These are phyloP conservation scores for Euphorbia tirucalli DNA, from an alignment of 345 rosid genomes.

Conservation along the genomic window DNA sequence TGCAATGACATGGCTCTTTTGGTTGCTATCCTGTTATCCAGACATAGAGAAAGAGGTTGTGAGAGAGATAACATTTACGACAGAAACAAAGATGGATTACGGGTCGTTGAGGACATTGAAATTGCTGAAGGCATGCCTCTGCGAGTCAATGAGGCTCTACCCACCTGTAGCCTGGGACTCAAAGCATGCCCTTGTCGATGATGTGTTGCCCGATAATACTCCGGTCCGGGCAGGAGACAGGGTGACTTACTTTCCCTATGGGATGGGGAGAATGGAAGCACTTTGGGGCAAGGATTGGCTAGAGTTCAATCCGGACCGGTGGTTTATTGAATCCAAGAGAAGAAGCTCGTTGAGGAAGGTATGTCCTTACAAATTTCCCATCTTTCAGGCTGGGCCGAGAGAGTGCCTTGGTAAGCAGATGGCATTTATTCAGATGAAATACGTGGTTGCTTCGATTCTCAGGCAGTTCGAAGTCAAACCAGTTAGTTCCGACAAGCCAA, in stretches of 20 bases:
- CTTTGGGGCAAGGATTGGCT: constrained; percentile 68
- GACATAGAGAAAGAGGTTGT: constrained; percentile 17
- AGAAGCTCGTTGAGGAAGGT: constrained; percentile 40
- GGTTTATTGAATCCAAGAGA: constrained; percentile 38
- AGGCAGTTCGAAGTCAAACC: constrained; percentile 26
- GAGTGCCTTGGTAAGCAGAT: constrained; percentile 50
- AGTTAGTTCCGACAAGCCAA: constrained; percentile 24
- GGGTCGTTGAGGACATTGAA: constrained; percentile 23
- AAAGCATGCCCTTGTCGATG: constrained; percentile 32
- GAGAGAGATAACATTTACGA: constrained; percentile 5
- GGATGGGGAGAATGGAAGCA: constrained; percentile 85
- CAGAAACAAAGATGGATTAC: constrained; percentile 6
- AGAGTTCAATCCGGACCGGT: constrained; percentile 62
- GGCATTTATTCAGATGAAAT: constrained; percentile 49
- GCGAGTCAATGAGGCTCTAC: constrained; percentile 36
- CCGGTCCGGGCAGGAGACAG: constrained; percentile 65
- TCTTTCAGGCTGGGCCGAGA: constrained; percentile 50
- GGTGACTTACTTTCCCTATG: constrained; percentile 81
- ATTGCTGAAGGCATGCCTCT: constrained; percentile 24
- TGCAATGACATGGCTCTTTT: constrained; percentile 36
- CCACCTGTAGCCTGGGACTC: constrained; percentile 38
- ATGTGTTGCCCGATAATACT: constrained; percentile 69
- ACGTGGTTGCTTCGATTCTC: constrained; percentile 42
- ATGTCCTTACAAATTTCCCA: constrained; percentile 40
- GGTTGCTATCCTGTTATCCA: constrained; percentile 24